Evolutionary conservation across 106 monocot species (phyloP), one percentile per base, ranked within the genome.

Genomic region (Hemerocallis citrina): DNA sequence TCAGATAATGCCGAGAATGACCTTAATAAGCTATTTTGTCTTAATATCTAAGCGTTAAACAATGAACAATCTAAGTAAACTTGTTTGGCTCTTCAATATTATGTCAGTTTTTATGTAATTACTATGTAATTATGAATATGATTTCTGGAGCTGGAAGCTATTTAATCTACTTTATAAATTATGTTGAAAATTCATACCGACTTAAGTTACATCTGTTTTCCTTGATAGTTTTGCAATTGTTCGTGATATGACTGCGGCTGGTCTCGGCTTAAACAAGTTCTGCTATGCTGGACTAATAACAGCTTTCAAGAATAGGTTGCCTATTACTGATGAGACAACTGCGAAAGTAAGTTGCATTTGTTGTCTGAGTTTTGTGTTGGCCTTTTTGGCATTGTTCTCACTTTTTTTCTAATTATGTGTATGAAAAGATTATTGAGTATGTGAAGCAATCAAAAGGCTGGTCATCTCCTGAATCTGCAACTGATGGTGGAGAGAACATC

Each of bases 251-350:
- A 92, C 91, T 54, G 84, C 96, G 64, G 95, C 85, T 69, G 86
- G 95, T 55, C 77, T 98, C 56, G 88, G 91, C 68, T 63, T 98
- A 40, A 88, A 98, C 71, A 98, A 84, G 62, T 98, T 81, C 41
- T 98, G 96, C 57, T 98, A 98, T 80, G 96, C 96, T 52, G 96
- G 88, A 62, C 96, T 98, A 55, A 88, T 92, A 77, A 75, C 77
- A 35, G 92, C 96, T 23, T 77, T 73, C 47, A 98, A 78, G 58
- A 98, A 92, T 80, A 98, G 88, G 69, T 48, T 64, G 47, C 85
- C 91, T 2, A 68, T 62, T 24, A 73, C 81, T 59, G 87, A 82
- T 16, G 92, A 98, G 67, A 80, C 85, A 19, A 57, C 67, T 22
- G 24, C 50, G 69, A 92, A 92, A 71, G 96, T 98, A 63, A 34